A percentile compares a stretch with the other conserved stretches of the same genome.
Conservation (phyloP, 495 filamentous ascomycete species). For the Aspergillus wentii region DNA sequence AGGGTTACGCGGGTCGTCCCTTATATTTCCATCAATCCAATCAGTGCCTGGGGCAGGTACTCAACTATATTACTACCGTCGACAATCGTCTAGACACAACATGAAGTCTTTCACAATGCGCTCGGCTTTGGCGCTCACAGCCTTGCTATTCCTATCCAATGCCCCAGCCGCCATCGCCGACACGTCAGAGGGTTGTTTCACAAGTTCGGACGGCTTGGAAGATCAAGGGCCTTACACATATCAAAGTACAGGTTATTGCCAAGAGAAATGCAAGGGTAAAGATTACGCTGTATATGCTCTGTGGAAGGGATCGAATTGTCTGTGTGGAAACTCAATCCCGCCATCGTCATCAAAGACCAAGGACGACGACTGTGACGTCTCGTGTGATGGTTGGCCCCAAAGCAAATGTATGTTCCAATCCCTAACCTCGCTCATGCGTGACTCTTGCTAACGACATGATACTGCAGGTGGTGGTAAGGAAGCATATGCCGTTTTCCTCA, state of each 20-base stretch:
- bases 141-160: constrained; percentile 21
- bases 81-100: constrained; percentile 9
- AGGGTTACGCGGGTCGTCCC: constrained; percentile 48
- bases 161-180: constrained; percentile 15
- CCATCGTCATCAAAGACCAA: constrained; percentile 30
- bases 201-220: constrained; percentile 14
- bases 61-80: constrained; percentile 1
- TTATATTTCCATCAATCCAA: constrained; percentile 22
- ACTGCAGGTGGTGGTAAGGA: constrained; percentile 39
- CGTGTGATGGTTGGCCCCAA: constrained; percentile 37
- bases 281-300: constrained; percentile 38
- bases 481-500: constrained; percentile 43
- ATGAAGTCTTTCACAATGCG: constrained; percentile 28
- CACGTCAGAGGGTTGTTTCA: constrained; percentile 32
- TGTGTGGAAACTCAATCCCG: constrained; percentile 43
- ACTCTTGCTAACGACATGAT: background rate
- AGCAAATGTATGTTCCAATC: constrained; percentile 42
- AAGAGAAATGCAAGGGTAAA: constrained; percentile 26
- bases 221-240: constrained; percentile 37
- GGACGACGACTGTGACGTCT: constrained; percentile 30
- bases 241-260: constrained; percentile 47
- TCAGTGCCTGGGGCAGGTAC: constrained; percentile 20
- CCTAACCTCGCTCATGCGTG: background rate
- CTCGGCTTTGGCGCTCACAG: constrained; percentile 22
- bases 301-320: constrained; percentile 37